These are phyloP conservation scores for Thelonectria discophora DNA, from an alignment of 2,329 filamentous ascomycete species.

Conservation along the genomic window DNA sequence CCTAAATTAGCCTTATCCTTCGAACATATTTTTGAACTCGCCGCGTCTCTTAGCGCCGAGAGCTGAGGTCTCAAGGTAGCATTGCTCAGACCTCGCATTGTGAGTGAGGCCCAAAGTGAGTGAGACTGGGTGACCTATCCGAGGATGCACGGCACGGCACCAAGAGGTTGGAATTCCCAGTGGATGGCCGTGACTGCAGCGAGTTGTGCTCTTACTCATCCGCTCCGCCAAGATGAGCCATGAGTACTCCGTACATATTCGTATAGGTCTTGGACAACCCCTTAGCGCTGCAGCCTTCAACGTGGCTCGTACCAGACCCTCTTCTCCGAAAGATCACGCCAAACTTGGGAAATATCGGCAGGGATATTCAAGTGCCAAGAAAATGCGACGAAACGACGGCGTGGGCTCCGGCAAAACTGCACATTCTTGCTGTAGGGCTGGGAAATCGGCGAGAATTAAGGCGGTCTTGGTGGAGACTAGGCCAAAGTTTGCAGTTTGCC, in stretches of 20 bases:
- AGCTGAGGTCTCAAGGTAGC: conserved; percentile 6
- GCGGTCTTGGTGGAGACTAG: neutral
- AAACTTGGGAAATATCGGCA: neutral
- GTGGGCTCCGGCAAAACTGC: neutral
- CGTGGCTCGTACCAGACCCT: neutral
- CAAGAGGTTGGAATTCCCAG: too few species aligned
- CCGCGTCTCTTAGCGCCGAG: conserved; percentile 10
- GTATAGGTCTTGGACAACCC: neutral
- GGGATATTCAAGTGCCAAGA: neutral
- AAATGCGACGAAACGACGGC: conserved; percentile 6
- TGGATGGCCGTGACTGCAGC: too few species aligned
- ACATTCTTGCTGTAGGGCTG: conserved; percentile 18
- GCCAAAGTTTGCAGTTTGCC: conserved; percentile 10
- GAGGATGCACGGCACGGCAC: conserved; percentile 3
- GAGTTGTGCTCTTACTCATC: too few species aligned
- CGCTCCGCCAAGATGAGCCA: neutral
- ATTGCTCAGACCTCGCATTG: neutral
- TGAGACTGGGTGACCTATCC: neutral
- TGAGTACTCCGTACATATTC: too few species aligned
- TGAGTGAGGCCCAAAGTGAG: neutral
- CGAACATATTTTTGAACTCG: conserved; percentile 5
- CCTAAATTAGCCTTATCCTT: conserved; percentile 25
- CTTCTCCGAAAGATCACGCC: neutral
- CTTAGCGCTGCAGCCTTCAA: neutral
- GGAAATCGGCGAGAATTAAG: neutral